These are phyloP conservation scores for Plasmodium vinckei DNA, from an alignment of 169 alveolate species.

Conservation along the genomic window DNA sequence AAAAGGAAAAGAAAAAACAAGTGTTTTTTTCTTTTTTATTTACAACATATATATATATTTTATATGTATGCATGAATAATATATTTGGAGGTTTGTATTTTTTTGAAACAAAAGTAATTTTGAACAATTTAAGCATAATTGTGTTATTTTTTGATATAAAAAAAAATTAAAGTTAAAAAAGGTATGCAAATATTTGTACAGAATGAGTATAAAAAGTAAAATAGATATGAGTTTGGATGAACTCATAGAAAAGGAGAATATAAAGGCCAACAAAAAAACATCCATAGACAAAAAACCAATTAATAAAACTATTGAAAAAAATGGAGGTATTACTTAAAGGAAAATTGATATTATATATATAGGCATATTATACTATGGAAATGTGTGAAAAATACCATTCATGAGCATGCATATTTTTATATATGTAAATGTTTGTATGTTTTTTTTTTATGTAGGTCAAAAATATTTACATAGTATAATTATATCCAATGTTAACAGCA, in stretches of 20 bases:
- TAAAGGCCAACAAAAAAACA: slow-evolving; percentile 22
- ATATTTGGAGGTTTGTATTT: too few relatives aligned
- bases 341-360: background rate
- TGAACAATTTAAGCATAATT: too few relatives aligned
- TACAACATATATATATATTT: background rate
- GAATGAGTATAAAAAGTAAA: slow-evolving; percentile 66
- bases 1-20: background rate
- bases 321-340: slow-evolving; percentile 12
- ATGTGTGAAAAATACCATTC: too few relatives aligned
- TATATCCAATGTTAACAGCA: slow-evolving; percentile 55
- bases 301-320: slow-evolving; percentile 54
- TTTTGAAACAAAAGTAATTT: too few relatives aligned
- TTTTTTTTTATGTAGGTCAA: slow-evolving; percentile 29
- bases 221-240: slow-evolving; percentile 72
- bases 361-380: too few relatives aligned
- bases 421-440: too few relatives aligned
- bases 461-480: slow-evolving; percentile 45
- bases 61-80: too few relatives aligned
- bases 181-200: slow-evolving; percentile 28
- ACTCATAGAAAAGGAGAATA: slow-evolving; percentile 73
- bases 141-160: background rate
- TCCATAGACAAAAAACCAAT: slow-evolving; percentile 38
- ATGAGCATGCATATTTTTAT: too few relatives aligned
- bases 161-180: background rate
- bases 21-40: background rate